Conservation (phyloP, 306 rosid species). For the Cotoneaster glaucophyllus region DNA sequence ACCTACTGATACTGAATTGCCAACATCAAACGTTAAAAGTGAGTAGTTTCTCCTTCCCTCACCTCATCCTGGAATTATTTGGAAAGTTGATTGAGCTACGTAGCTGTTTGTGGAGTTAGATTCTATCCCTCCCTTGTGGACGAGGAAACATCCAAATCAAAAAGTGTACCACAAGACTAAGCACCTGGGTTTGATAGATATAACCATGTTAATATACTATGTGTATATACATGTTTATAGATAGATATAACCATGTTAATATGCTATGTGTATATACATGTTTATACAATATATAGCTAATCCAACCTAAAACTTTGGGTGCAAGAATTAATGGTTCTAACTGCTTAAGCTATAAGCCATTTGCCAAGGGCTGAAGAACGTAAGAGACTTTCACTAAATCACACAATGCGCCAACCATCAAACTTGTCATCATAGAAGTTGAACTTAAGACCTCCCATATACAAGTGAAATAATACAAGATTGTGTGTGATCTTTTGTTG, state of each 20-base stretch:
- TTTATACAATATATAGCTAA: not conserved
- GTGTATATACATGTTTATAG: no score
- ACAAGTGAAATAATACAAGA: no score
- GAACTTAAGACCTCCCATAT: not conserved
- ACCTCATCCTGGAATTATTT: not conserved
- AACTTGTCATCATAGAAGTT: not conserved
- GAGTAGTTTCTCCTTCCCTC: not conserved
- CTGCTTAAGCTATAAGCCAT: not conserved
- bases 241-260: no score
- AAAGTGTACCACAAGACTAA: no score
- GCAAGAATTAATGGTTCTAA: not conserved
- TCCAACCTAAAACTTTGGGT: not conserved
- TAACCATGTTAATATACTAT: no score
- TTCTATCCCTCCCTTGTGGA: no score
- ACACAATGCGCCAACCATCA: not conserved
- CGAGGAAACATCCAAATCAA: no score
- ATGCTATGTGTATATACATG: not conserved
- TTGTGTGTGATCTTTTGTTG: not conserved
- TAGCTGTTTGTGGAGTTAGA: not conserved
- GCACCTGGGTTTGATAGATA: no score
- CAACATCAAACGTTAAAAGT: not conserved
- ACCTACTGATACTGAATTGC: not conserved
- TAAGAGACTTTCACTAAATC: not conserved
- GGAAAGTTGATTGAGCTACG: not conserved
- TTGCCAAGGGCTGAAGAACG: not conserved